Evolutionary conservation across 2,329 filamentous ascomycete species (phyloP).

Genomic region (Scytalidium lignicola): DNA sequence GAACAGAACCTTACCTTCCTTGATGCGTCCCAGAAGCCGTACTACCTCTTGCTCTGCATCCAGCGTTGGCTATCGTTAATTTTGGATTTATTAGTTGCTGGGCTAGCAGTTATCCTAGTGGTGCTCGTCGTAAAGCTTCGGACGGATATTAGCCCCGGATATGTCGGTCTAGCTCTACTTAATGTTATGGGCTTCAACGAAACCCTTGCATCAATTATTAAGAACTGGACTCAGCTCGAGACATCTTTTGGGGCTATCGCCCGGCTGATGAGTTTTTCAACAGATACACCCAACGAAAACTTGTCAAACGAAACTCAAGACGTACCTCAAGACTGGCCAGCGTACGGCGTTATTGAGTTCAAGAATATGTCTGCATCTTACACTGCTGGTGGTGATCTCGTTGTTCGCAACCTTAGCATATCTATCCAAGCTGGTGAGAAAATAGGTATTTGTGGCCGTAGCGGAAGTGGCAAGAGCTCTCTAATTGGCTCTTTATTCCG

Average conservation of each 20-base stretch:
- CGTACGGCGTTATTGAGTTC: slow-evolving; percentile 28
- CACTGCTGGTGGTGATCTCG: slow-evolving; percentile 15
- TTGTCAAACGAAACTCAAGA: slow-evolving; percentile 7
- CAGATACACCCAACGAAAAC: slow-evolving; percentile 13
- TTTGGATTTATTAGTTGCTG: slow-evolving; percentile 16
- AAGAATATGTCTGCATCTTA: slow-evolving; percentile 26
- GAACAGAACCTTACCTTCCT: slow-evolving; percentile 39
- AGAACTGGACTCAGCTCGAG: slow-evolving; percentile 22
- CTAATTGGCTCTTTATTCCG: slow-evolving; percentile 44
- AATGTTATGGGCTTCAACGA: slow-evolving; percentile 24
- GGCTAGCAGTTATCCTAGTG: slow-evolving; percentile 28
- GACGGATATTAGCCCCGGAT: slow-evolving; percentile 18
- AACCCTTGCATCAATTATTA: slow-evolving; percentile 16
- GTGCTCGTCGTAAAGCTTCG: slow-evolving; percentile 29
- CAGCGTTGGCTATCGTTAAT: slow-evolving; percentile 53
- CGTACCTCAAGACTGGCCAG: slow-evolving; percentile 17
- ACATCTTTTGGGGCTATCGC: slow-evolving; percentile 23
- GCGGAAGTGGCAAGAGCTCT: slow-evolving; percentile 35
- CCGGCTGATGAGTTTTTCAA: slow-evolving; percentile 14
- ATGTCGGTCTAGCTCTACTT: slow-evolving; percentile 25
- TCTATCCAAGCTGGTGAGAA: slow-evolving; percentile 49
- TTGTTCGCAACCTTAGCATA: slow-evolving; percentile 30
- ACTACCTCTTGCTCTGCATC: slow-evolving; percentile 51
- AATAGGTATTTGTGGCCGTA: slow-evolving; percentile 43
- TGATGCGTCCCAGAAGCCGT: slow-evolving; percentile 50